Evolutionary conservation across 1,284 basidiomycete genomes (phyloP).

Genomic region (Marasmius fiardii): DNA sequence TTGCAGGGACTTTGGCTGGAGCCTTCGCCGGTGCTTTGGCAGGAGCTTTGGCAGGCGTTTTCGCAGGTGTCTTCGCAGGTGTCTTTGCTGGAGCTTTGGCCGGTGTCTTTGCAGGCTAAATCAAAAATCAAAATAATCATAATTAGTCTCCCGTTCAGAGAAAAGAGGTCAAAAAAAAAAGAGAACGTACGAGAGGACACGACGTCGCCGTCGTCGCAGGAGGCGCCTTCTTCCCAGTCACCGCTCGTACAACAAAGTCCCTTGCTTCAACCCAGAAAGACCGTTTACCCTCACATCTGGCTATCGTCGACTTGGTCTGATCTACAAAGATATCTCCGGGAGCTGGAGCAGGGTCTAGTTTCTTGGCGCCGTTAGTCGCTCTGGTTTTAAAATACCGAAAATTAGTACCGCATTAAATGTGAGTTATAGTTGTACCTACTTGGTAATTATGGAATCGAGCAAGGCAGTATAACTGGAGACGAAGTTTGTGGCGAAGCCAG

Average conservation of each 20-base stretch:
- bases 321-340: background rate
- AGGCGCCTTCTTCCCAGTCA: background rate
- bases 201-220: background rate
- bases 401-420: background rate
- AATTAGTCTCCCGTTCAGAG: no score
- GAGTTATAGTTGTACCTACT: no score
- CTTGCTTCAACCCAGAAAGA: background rate
- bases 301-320: background rate
- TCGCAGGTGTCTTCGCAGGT: background rate
- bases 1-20: no score
- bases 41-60: background rate
- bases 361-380: background rate
- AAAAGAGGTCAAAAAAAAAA: background rate
- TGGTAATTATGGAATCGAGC: background rate
- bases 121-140: background rate
- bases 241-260: background rate
- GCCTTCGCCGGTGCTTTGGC: background rate
- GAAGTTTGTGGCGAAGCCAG: slow-evolving; percentile 3
- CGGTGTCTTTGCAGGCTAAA: background rate
- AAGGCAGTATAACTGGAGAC: background rate
- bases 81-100: background rate
- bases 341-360: background rate
- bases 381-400: background rate
- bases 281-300: background rate
- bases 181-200: background rate